Evolutionary conservation across 371 early-diverging fungal species (phyloP).

Genomic region (Catenaria anguillulae): DNA sequence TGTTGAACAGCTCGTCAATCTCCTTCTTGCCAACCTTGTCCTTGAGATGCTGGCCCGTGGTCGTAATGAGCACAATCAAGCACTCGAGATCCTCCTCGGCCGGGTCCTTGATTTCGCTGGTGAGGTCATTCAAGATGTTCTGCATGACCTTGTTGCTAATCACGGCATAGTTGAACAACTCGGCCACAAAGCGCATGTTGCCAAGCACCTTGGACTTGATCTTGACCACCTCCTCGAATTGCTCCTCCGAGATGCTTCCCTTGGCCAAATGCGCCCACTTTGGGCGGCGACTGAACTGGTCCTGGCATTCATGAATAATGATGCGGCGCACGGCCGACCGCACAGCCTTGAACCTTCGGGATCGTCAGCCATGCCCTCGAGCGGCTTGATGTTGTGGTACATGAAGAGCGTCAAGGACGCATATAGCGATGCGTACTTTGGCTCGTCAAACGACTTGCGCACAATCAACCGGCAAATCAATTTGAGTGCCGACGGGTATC

Average conservation of each 20-base stretch:
- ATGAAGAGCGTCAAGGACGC: neutral
- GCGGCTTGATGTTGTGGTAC: neutral
- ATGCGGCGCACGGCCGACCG: neutral
- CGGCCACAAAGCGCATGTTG: slow-evolving; percentile 5
- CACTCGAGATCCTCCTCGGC: slow-evolving; percentile 5
- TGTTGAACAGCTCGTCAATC: too few relatives aligned
- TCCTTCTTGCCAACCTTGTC: neutral
- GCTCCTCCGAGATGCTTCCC: neutral
- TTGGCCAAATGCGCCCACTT: neutral
- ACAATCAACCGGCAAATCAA: neutral
- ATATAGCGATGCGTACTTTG: slow-evolving; percentile 5
- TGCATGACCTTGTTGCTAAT: neutral
- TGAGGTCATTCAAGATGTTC: neutral
- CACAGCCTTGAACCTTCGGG: neutral
- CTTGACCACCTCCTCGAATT: slow-evolving; percentile 6
- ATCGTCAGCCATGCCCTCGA: neutral
- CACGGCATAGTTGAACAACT: slow-evolving; percentile 2
- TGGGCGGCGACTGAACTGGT: neutral
- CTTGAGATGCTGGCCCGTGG: neutral
- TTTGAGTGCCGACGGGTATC: neutral
- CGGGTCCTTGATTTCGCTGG: neutral
- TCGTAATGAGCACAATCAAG: neutral
- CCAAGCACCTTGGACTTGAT: slow-evolving; percentile 7
- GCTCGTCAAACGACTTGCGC: slow-evolving; percentile 8
- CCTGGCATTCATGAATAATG: neutral